Conservation (phyloP, 345 rosid genomes). For the Eucalyptus guilfoylei region DNA sequence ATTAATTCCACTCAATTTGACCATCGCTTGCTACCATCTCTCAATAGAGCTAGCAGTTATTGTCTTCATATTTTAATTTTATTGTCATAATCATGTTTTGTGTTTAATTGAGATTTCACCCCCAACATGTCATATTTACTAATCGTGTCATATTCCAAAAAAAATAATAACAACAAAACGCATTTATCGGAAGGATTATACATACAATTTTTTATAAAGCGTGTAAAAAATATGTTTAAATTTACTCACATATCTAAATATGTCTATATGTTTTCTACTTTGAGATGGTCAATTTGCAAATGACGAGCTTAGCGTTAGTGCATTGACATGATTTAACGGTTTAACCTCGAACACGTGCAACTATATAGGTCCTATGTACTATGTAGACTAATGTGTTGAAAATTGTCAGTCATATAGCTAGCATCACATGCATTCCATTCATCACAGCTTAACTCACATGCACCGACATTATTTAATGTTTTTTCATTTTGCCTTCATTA, state of each 20-base stretch:
- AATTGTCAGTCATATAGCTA: not conserved
- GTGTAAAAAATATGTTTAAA: not conserved
- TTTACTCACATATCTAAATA: not conserved
- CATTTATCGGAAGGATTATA: too few relatives aligned
- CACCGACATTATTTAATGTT: not conserved
- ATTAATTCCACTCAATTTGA: not conserved
- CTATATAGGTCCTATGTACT: not conserved
- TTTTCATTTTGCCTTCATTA: not conserved
- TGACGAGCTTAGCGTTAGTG: not conserved
- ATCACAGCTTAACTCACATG: not conserved
- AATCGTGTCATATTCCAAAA: not conserved
- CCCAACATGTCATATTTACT: too few relatives aligned
- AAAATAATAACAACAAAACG: too few relatives aligned
- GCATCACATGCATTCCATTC: too few relatives aligned
- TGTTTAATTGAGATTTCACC: not conserved
- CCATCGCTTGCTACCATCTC: not conserved
- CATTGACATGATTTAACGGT: too few relatives aligned
- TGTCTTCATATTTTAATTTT: not conserved
- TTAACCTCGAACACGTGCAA: not conserved
- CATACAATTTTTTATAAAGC: too few relatives aligned
- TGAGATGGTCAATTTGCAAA: not conserved
- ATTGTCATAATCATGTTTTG: not conserved
- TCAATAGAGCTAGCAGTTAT: not conserved
- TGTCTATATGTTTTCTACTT: not conserved
- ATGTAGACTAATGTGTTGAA: not conserved